A percentile compares a stretch with the other conserved stretches of the same genome.
Evolutionary conservation across 495 filamentous ascomycete genomes (phyloP).

Genomic region (Platismatia glauca): DNA sequence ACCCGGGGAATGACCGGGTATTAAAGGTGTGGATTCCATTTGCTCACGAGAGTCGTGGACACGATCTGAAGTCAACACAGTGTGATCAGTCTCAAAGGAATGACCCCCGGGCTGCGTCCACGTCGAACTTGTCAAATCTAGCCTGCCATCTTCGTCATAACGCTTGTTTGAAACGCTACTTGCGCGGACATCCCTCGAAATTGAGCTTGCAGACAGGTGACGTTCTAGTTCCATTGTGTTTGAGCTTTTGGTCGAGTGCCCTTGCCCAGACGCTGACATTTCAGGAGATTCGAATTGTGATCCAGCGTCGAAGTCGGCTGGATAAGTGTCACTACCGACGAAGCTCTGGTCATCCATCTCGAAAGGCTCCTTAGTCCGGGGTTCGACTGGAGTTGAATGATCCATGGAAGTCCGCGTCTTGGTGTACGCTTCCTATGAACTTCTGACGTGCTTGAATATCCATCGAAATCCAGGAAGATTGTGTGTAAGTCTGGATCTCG

Average conservation of each 20-base stretch:
- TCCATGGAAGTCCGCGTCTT: not conserved
- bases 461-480: not conserved
- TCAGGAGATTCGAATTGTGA: not conserved
- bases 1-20: not conserved
- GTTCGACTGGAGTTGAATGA: not conserved
- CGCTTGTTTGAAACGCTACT: not conserved
- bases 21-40: not conserved
- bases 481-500: not conserved
- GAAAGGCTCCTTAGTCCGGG: constrained; percentile 5
- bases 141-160: not conserved
- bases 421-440: not conserved
- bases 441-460: not conserved
- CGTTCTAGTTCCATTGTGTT: not conserved
- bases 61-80: not conserved
- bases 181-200: not conserved
- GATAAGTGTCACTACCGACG: constrained; percentile 1
- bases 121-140: not conserved
- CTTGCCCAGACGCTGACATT: not conserved
- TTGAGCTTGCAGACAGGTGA: not conserved
- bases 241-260: constrained; percentile 2
- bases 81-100: not conserved
- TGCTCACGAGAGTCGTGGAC: not conserved
- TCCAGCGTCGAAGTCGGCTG: not conserved
- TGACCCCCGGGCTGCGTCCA: not conserved
- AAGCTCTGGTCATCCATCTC: constrained; percentile 10